Percentiles rank a stretch among this genome's conserved stretches.
phyloP scores from a whole-genome alignment of 2,329 filamentous ascomycete species.

The Fusarium citri region DNA sequence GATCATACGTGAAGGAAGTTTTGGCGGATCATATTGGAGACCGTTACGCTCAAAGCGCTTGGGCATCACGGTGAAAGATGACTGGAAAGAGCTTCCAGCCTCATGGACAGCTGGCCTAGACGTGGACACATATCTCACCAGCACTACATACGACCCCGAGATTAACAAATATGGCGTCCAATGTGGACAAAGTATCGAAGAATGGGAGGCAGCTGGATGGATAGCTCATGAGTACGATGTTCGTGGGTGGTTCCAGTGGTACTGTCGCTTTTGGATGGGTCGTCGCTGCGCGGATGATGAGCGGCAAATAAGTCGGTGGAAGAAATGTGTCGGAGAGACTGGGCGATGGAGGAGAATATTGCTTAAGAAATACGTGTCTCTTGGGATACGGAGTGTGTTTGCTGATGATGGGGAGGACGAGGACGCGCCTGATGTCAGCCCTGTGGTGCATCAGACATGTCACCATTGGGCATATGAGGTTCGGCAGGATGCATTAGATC shows the following conservation, averaged over 20 bases:
- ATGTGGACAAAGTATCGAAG: constrained; percentile 24
- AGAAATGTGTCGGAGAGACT: constrained; percentile 22
- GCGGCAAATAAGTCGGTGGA: constrained; percentile 29
- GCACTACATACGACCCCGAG: constrained; percentile 5
- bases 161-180: constrained; percentile 24
- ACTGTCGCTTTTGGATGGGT: constrained; percentile 23
- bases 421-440: constrained; percentile 8
- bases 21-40: constrained; percentile 24
- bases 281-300: constrained; percentile 17
- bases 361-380: constrained; percentile 14
- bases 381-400: constrained; percentile 23
- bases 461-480: constrained; percentile 29
- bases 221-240: constrained; percentile 21
- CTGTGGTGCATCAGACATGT: constrained; percentile 24
- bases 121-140: constrained; percentile 9
- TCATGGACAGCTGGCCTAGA: constrained; percentile 9
- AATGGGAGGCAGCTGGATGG: constrained; percentile 30
- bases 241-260: constrained; percentile 26
- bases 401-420: constrained; percentile 10
- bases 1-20: constrained; percentile 25
- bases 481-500: constrained; percentile 11
- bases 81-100: constrained; percentile 12
- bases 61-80: not conserved
- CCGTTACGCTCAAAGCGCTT: constrained; percentile 6
- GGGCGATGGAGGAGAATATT: constrained; percentile 21